Evolutionary conservation across 1,284 basidiomycete species (phyloP), one percentile per base, ranked within the genome.

Genomic region (Crucibulum parvulum): DNA sequence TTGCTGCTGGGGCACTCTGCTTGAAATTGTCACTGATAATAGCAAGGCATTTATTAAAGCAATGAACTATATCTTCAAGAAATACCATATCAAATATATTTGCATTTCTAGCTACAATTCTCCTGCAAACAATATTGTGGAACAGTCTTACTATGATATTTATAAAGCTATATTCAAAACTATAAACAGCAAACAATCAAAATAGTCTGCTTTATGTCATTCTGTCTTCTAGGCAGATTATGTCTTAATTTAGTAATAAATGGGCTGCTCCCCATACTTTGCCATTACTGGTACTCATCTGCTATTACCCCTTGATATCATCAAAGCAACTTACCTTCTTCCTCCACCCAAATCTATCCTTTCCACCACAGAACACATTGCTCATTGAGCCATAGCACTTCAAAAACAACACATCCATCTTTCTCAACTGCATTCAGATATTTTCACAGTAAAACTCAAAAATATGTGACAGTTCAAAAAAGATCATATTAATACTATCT

Each of bases 31-130:
- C 4, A 78, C 75, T 0, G 74, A 79, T 51, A 81, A 80, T 56
- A 75, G 78, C 0, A 31, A 68, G 1, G 59, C 74, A 0, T 76
- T 80, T 18, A 48, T 81, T 0, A 67, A 65, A 18, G 82, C 78
- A 0, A 35, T 77, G 2, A 64, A 69, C 0, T 60, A 70, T 15
- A 66, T 84, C 0, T 57, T 62, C 0, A 64, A 70, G 15, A 59
- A 62, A 3, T 83, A 82, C 53, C 38, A 68, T 2, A 76, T 84
- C 10, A 38, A 51, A 0, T 74, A 81, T 35, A 81, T 84, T 41
- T 57, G 70, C 3, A 82, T 84, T 15, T 81, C 76, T 0, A 69
- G 69, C 0, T 84, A 84, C 62, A 84, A 84, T 58, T 84, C 79
- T 0, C 70, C 69, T 4, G 76, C 75, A 0, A 84, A 84, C 54